Conservation (phyloP, 2,329 filamentous ascomycete species). For the Chaetomiaceae sp. region DNA sequence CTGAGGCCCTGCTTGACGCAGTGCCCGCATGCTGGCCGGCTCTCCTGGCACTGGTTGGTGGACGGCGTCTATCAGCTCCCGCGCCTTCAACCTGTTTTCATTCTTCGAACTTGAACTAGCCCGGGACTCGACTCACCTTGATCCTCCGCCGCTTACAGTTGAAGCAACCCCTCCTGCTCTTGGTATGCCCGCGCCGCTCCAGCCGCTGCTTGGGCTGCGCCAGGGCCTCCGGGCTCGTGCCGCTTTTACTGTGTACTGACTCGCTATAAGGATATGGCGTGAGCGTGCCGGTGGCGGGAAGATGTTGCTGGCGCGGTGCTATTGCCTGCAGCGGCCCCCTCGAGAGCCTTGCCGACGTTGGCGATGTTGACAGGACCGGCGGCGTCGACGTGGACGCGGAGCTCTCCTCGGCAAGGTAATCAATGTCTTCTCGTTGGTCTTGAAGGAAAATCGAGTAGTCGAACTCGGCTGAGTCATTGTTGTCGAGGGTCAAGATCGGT, state of each 20-base stretch:
- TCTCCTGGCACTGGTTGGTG: conserved; percentile 55
- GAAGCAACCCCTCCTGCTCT: conserved; percentile 59
- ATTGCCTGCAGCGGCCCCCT: conserved; percentile 1
- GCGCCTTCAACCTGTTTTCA: not conserved
- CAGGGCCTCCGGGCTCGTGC: conserved; percentile 7
- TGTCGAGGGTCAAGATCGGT: conserved; percentile 26
- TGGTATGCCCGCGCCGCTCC: conserved; percentile 58
- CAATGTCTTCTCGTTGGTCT: conserved; percentile 21
- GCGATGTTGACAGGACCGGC: conserved; percentile 20
- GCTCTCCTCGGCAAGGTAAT: conserved; percentile 26
- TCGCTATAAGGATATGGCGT: not conserved
- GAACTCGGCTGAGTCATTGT: conserved; percentile 29
- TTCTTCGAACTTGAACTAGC: not conserved
- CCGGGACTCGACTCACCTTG: conserved; percentile 41
- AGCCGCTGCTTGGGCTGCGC: conserved; percentile 32
- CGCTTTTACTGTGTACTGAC: not conserved
- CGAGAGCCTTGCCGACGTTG: conserved; percentile 11
- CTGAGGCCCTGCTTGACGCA: conserved; percentile 56
- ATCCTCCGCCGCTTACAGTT: conserved; percentile 62
- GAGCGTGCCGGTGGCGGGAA: not conserved
- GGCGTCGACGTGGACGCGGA: conserved; percentile 26
- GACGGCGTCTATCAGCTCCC: not conserved
- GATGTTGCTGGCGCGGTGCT: not conserved
- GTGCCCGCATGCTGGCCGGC: conserved; percentile 55
- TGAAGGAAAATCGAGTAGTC: conserved; percentile 37